Evolutionary conservation across 2,329 filamentous ascomycete genomes (phyloP).

Genomic region (Daldinia sp.): DNA sequence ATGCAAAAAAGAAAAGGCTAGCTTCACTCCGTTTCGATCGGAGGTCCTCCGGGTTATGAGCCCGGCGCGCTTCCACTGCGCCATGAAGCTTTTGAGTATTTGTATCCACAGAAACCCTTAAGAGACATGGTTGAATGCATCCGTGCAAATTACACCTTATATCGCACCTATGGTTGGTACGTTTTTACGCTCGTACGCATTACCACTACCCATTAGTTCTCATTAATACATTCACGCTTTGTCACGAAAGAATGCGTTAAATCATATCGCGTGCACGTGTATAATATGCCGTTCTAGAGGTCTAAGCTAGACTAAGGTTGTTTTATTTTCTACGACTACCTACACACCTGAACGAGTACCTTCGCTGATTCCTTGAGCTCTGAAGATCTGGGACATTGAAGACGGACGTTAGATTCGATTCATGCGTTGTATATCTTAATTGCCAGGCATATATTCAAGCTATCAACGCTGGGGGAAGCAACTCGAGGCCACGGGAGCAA

Average conservation of each 20-base stretch:
- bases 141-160: constrained; percentile 2
- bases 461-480: not conserved
- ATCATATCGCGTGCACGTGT: not conserved
- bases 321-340: no score
- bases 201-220: not conserved
- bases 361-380: no score
- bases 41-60: constrained; percentile 32
- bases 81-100: constrained; percentile 18
- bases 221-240: not conserved
- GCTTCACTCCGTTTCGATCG: constrained; percentile 33
- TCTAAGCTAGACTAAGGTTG: not conserved
- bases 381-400: no score
- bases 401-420: no score
- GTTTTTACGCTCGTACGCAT: not conserved
- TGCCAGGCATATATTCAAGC: not conserved
- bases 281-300: not conserved
- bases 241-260: not conserved
- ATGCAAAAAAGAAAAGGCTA: constrained; percentile 6
- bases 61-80: constrained; percentile 32
- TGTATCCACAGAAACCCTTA: not conserved
- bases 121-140: not conserved
- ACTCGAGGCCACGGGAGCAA: not conserved
- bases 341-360: no score
- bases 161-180: not conserved
- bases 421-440: no score